A percentile compares a stretch with the other conserved stretches of the same genome.
These are phyloP conservation scores for Hypoxylon rickii DNA, from an alignment of 495 filamentous ascomycete species.

Conservation along the genomic window DNA sequence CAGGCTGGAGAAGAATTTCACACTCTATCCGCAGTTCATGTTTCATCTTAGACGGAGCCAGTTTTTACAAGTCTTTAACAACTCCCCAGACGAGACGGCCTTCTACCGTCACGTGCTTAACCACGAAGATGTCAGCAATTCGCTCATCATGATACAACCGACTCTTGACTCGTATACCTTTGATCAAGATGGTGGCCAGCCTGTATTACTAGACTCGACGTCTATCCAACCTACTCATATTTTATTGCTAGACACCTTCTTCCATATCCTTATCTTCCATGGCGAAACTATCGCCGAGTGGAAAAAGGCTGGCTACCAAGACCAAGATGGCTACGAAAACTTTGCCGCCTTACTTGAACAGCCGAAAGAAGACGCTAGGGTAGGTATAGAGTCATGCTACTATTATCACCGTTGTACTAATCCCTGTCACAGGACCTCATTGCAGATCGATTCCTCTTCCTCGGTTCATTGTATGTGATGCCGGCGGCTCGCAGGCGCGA, in stretches of 20 bases:
- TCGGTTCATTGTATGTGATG: slow-evolving; percentile 98
- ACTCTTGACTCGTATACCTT: slow-evolving; percentile 97
- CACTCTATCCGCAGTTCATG: slow-evolving; percentile 99
- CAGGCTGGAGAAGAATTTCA: slow-evolving; percentile 98
- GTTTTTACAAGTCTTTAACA: slow-evolving; percentile 99
- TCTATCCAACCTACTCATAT: slow-evolving; percentile 95
- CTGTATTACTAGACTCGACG: slow-evolving; percentile 92
- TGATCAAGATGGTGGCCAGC: slow-evolving; percentile 86
- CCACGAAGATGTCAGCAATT: slow-evolving; percentile 96
- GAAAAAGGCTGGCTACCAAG: slow-evolving; percentile 97
- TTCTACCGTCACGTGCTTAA: slow-evolving; percentile 98
- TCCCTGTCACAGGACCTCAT: slow-evolving; percentile 80
- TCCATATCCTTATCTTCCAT: slow-evolving; percentile 99
- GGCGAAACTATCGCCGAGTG: slow-evolving; percentile 98
- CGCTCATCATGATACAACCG: slow-evolving; percentile 98
- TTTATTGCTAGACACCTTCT: slow-evolving; percentile 96
- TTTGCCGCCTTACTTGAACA: slow-evolving; percentile 85
- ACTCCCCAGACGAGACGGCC: slow-evolving; percentile 97
- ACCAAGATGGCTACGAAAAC: slow-evolving; percentile 98
- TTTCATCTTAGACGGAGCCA: slow-evolving; percentile 97
- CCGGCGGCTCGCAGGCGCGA: slow-evolving; percentile 95
- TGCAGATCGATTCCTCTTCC: slow-evolving; percentile 94
- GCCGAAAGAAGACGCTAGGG: slow-evolving; percentile 97
- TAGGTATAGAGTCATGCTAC: slow-evolving; percentile 47
- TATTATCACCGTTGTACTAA: background rate